phyloP scores from a whole-genome alignment of 768 basidiomycete genomes.

The Cystoderma amianthinum region DNA sequence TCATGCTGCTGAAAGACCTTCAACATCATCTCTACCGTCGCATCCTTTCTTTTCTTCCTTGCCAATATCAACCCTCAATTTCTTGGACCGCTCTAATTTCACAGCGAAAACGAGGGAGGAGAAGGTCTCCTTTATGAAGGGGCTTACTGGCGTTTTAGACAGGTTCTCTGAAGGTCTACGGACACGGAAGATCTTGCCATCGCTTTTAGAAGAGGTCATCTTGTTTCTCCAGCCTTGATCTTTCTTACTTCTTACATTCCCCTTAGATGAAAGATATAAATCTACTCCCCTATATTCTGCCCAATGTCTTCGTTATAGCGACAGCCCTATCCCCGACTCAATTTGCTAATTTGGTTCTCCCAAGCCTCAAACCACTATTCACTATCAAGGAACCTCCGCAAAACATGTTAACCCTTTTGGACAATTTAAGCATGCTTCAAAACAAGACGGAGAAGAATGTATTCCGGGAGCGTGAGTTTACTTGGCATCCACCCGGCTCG shows the following conservation, averaged over 20 bases:
- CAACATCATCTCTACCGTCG: slow-evolving; percentile 72
- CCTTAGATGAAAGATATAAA: slow-evolving; percentile 87
- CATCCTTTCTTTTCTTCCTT: slow-evolving; percentile 93
- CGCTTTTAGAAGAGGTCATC: slow-evolving; percentile 84
- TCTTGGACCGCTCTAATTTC: slow-evolving; percentile 93
- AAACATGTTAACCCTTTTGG: slow-evolving; percentile 90
- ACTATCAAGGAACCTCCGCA: slow-evolving; percentile 91
- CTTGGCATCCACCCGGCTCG: background rate
- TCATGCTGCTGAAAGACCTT: slow-evolving; percentile 64
- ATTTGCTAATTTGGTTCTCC: slow-evolving; percentile 77
- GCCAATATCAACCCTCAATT: slow-evolving; percentile 93
- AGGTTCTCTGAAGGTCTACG: slow-evolving; percentile 84
- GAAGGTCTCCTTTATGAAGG: slow-evolving; percentile 95
- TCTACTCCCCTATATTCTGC: slow-evolving; percentile 90
- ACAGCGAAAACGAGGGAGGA: slow-evolving; percentile 92
- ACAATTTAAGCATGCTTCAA: slow-evolving; percentile 83
- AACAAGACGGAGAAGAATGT: slow-evolving; percentile 81
- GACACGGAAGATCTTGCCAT: slow-evolving; percentile 85
- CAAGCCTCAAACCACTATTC: slow-evolving; percentile 87
- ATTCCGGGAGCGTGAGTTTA: slow-evolving; percentile 79
- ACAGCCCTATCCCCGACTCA: slow-evolving; percentile 68
- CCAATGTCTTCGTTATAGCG: slow-evolving; percentile 91
- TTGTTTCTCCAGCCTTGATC: background rate
- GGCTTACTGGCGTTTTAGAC: slow-evolving; percentile 71
- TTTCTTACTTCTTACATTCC: slow-evolving; percentile 4